Percentiles rank a stretch among this genome's conserved stretches.
Conservation (phyloP, 768 basidiomycete species). For the Clathrus columnatus region DNA sequence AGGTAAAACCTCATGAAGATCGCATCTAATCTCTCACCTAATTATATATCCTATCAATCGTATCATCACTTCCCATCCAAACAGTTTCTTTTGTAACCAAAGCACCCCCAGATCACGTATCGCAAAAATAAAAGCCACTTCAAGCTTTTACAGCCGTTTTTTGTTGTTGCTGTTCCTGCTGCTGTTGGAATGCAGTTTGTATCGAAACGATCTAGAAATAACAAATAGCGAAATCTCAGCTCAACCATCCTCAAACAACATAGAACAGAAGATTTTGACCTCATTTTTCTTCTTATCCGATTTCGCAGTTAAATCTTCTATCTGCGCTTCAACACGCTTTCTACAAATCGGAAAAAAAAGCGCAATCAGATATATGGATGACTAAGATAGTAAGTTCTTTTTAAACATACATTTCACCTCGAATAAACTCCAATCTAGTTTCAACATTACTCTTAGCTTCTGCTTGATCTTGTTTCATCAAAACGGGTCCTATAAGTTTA, state of each 20-base stretch:
- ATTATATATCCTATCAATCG: background rate
- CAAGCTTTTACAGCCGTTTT: background rate
- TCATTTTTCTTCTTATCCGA: conserved; percentile 77
- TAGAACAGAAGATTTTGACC: conserved; percentile 33
- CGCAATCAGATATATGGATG: conserved; percentile 2
- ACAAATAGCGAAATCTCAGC: background rate
- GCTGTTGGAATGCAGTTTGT: conserved; percentile 47
- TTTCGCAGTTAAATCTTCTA: conserved; percentile 70
- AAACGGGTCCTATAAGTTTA: conserved; percentile 86
- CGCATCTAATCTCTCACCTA: too few species aligned
- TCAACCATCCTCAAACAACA: too few species aligned
- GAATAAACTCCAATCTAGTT: conserved; percentile 84
- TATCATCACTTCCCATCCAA: too few species aligned
- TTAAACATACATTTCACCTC: conserved; percentile 67
- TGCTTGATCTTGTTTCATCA: conserved; percentile 79
- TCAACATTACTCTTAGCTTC: conserved; percentile 87
- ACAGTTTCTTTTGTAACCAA: too few species aligned
- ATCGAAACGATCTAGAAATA: conserved; percentile 52
- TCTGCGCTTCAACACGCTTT: conserved; percentile 71
- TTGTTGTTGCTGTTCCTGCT: conserved; percentile 24
- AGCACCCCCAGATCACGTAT: too few species aligned
- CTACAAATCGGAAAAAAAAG: conserved; percentile 26
- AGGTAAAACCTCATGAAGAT: too few species aligned
- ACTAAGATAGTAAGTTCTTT: background rate
- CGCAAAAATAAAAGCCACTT: too few species aligned